Base-by-base conservation (phyloP, 2,329 filamentous ascomycete genomes). In the Penicillium hesseltinei region DNA sequence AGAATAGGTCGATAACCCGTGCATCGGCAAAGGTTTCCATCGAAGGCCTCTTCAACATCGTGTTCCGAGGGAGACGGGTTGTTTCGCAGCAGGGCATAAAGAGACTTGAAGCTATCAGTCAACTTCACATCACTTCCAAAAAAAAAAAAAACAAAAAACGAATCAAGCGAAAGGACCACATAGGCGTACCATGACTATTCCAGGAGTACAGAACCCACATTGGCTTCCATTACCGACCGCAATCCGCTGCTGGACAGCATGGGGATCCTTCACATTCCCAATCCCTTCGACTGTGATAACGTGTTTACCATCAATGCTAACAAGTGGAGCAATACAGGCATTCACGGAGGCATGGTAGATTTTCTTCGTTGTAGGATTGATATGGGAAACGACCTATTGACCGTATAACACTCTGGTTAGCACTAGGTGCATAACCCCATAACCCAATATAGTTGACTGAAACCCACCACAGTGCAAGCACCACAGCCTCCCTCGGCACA, bases 301-400 rank as follows among this genome's bases (percentile, higher is more conserved):
- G 82, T 99, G 94, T 74, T 99, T 99, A 44, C 94, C 94, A 73
- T 97, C 94, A 43, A 97, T 84, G 68, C 92, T 96, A 64, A 92
- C 90, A 46, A 99, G 82, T 7, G 94, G 94, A 11, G 94, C 93
- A 51, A 99, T 81, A 73, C 94, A 99, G 42, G 94, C 94, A 73
- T 99, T 99, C 58, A 97, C 91, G 53, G 91, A 95, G 56, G 94
- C 94, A 80, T 99, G 93, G 71, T 97, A 97, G 66, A 97, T 90
- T 72, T 90, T 84, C 69, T 90, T 90, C 6, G 92, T 97, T 4
- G 91, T 96, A 1, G 92, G 92, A 70, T 97, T 97, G 71, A 88
- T 88, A 74, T 97, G 92, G 61, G 91, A 96, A 40, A 99, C 84
- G 31, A 99, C 83, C 81, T 84, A 66, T 50, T 15, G 65, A 65